A percentile compares a stretch with the other conserved stretches of the same genome.
Evolutionary conservation across 2,329 filamentous ascomycete genomes (phyloP).

Genomic region (Hymenoscyphus fructigenus): DNA sequence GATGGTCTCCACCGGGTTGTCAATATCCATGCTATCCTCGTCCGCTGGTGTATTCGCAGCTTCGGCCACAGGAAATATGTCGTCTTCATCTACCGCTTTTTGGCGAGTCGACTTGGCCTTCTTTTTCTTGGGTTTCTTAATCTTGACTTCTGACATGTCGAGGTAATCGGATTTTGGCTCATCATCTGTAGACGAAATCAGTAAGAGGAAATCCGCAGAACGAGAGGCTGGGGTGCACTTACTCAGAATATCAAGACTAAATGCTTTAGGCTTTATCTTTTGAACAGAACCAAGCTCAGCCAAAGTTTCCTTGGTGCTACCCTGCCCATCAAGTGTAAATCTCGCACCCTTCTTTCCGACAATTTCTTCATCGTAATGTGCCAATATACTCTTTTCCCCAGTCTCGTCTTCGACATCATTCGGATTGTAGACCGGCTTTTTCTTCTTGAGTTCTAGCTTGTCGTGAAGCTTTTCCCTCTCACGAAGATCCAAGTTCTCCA

Average conservation of each 20-base stretch:
- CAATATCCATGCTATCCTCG: slow-evolving; percentile 72
- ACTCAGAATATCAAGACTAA: slow-evolving; percentile 74
- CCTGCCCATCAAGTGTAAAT: slow-evolving; percentile 82
- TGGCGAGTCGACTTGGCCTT: slow-evolving; percentile 75
- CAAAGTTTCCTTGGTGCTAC: slow-evolving; percentile 64
- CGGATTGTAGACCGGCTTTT: slow-evolving; percentile 84
- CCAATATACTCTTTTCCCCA: slow-evolving; percentile 67
- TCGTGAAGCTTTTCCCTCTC: slow-evolving; percentile 74
- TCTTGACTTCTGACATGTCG: slow-evolving; percentile 81
- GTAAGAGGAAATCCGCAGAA: slow-evolving; percentile 27
- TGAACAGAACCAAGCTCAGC: slow-evolving; percentile 50
- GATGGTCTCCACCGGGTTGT: slow-evolving; percentile 50
- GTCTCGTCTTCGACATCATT: slow-evolving; percentile 66
- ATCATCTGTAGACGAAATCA: slow-evolving; percentile 51
- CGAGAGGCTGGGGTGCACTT: slow-evolving; percentile 29
- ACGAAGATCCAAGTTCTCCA: slow-evolving; percentile 73
- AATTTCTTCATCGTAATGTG: slow-evolving; percentile 96
- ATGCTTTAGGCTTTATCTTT: slow-evolving; percentile 63
- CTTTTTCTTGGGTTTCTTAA: slow-evolving; percentile 94
- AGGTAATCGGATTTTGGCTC: slow-evolving; percentile 81
- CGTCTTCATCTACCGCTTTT: slow-evolving; percentile 64
- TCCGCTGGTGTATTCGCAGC: slow-evolving; percentile 34
- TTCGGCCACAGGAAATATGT: slow-evolving; percentile 48
- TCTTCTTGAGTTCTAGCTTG: slow-evolving; percentile 83
- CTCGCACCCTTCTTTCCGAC: slow-evolving; percentile 83